Percentiles rank a stretch among this genome's conserved stretches.
phyloP scores from a whole-genome alignment of 768 basidiomycete genomes.

The Russula sp. region DNA sequence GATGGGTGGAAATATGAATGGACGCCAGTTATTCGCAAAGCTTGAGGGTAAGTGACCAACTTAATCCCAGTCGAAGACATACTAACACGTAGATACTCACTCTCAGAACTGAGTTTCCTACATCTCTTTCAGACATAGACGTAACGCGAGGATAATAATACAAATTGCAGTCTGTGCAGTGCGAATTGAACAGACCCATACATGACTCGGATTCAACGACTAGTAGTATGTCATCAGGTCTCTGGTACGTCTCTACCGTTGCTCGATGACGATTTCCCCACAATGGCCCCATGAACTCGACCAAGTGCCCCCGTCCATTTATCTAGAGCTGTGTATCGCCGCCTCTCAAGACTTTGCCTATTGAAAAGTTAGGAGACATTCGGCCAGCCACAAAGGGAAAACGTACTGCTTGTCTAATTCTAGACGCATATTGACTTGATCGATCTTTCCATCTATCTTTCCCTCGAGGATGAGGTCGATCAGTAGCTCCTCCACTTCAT shows the following conservation, averaged over 20 bases:
- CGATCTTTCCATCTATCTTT: conserved; percentile 94
- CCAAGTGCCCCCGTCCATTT: conserved; percentile 82
- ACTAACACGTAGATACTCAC: not conserved
- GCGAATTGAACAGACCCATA: conserved; percentile 3
- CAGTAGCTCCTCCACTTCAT: conserved; percentile 90
- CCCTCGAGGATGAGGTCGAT: conserved; percentile 92
- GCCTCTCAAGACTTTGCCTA: conserved; percentile 83
- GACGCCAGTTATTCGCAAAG: conserved; percentile 37
- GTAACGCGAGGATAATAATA: conserved; percentile 1
- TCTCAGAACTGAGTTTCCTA: not conserved
- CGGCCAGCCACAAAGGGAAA: not conserved
- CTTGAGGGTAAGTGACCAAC: conserved; percentile 10
- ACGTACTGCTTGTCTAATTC: conserved; percentile 83
- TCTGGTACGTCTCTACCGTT: conserved; percentile 14
- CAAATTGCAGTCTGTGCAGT: conserved; percentile 6
- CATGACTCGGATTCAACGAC: not conserved
- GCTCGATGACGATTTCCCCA: conserved; percentile 53
- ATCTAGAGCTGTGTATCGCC: conserved; percentile 71
- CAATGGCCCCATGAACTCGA: conserved; percentile 64
- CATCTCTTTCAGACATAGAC: not conserved
- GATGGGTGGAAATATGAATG: conserved; percentile 86
- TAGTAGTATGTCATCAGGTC: not conserved
- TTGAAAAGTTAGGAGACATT: conserved; percentile 9
- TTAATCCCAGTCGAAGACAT: not conserved
- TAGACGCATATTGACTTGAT: conserved; percentile 90